Evolutionary conservation across 495 filamentous ascomycete genomes (phyloP), one percentile per base, ranked within the genome.

Genomic region (Cryomyces minteri): DNA sequence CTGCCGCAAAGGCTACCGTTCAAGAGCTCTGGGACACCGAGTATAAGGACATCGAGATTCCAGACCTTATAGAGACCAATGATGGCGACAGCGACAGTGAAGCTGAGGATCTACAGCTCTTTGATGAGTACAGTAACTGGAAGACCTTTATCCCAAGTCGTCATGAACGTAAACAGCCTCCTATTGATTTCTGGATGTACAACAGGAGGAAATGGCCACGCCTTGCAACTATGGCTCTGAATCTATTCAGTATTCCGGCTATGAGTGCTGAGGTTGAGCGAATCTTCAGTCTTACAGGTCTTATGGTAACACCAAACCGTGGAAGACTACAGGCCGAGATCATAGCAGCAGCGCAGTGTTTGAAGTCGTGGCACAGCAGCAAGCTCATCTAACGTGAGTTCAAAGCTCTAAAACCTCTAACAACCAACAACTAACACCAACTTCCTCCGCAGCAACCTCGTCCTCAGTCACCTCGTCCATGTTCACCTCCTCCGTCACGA

Each of bases 251-350:
- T 7, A 43, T 34, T n/a, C 45, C 30, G 34, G 45, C 32, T 25
- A 47, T 47, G 45, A 30, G 14, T n/a, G 36, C 39, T 25, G 31
- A 47, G 38, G 37, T 39, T 18, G 45, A 47, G 45, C 45, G 45
- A 18, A 28, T 43, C 34, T 47, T 47, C 34, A 47, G 45, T 33
- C 11, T 28, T 8, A n/a, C 45, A 10, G 45, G 45, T 31, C 30
- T 39, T 31, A 14, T 31, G 12, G 14, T 47, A 4, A 37, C 33
- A 6, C 7, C 6, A 6, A 6, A n/a, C n/a, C 33, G 33, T n/a
- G n/a, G n/a, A 6, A 6, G 33, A n/a, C 33, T 37, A 37, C 6
- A 37, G 6, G 7, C 33, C n/a, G 33, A 37, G 6, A 37, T 37
- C n/a, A n/a, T 37, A n/a, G 7, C 6, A 37, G 33, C 33, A 7